Evolutionary conservation across 1,284 basidiomycete species (phyloP), one percentile per base, ranked within the genome.

Genomic region (Cutaneotrichosporon curvatum): DNA sequence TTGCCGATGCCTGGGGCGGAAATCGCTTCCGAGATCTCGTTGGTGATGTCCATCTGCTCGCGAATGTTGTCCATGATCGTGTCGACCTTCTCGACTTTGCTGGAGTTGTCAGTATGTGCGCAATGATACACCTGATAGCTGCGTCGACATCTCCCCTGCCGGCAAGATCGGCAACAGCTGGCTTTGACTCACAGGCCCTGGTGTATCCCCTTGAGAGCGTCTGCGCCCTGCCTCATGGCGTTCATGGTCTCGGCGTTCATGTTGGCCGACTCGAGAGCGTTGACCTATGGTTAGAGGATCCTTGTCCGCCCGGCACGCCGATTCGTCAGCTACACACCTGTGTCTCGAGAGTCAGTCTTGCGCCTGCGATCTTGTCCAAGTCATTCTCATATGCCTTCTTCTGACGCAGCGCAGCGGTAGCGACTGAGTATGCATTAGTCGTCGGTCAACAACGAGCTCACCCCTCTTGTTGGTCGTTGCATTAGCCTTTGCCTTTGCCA

Each of bases 211-310:
- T 87, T 87, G 68, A 99, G 79, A 15, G 87, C 95, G 55, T 86
- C 83, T 0, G 91, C 81, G 35, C 89, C 95, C 73, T 88, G 87
- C 83, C 91, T 92, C 90, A 99, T 97, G 22, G 89, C 92, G 22
- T 81, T 76, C 87, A 99, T 92, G 23, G 91, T 97, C 78, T 97
- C 92, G 64, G 89, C 85, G 73, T 99, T 98, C 74, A 98, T 81
- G 76, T 97, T 98, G 40, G 95, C 95, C 18, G 87, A 90, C 73
- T 98, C 95, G 48, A 98, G 81, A 25, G 94, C 94, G 73, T 95
- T 94, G 55, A 98, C 77, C 75, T 77, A 54, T 4, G 3, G 34
- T 43, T 4, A 39, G 47, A 14, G 11, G 15, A 11, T 21, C 25
- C 8, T 18, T 37, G 19, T 30, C 18, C 5, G n/a, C n/a, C n/a